Evolutionary conservation across 345 rosid species (phyloP).

Genomic region (Syzygium oleosum): DNA sequence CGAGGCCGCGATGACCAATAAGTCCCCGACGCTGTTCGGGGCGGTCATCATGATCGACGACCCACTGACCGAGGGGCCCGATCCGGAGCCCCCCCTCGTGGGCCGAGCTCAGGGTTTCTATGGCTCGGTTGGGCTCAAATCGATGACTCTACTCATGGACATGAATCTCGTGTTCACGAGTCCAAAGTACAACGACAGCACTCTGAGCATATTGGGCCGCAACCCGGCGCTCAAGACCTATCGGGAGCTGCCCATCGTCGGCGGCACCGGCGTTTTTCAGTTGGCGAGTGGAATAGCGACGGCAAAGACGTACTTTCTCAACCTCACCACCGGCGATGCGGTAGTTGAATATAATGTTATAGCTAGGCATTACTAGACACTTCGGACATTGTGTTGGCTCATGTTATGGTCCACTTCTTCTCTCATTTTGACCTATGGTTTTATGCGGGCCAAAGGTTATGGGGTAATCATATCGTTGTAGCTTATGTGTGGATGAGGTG

Average conservation of each 20-base stretch:
- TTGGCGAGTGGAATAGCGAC: constrained; percentile 57
- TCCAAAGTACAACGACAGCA: constrained; percentile 53
- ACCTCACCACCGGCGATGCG: constrained; percentile 43
- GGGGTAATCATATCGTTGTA: background rate
- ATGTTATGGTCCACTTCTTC: background rate
- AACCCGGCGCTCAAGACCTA: background rate
- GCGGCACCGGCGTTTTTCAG: constrained; percentile 58
- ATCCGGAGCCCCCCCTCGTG: constrained; percentile 40
- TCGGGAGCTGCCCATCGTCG: constrained; percentile 17
- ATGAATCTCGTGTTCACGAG: constrained; percentile 42
- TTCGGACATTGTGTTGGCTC: background rate
- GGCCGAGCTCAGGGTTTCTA: constrained; percentile 63
- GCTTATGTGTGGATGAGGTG: background rate
- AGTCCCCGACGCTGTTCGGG: constrained; percentile 49
- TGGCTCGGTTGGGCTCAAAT: background rate
- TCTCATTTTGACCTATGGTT: background rate
- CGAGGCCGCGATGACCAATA: constrained; percentile 18
- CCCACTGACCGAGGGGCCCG: constrained; percentile 45
- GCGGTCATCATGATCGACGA: constrained; percentile 46
- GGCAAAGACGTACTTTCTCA: constrained; percentile 34
- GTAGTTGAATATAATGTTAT: constrained; percentile 65
- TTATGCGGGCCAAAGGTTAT: background rate
- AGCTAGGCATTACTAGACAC: constrained; percentile 21
- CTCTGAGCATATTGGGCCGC: constrained; percentile 44
- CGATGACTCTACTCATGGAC: background rate